These are phyloP conservation scores for Pseudozyma tsukubaensis DNA, from an alignment of 1,284 basidiomycete genomes.

Conservation along the genomic window DNA sequence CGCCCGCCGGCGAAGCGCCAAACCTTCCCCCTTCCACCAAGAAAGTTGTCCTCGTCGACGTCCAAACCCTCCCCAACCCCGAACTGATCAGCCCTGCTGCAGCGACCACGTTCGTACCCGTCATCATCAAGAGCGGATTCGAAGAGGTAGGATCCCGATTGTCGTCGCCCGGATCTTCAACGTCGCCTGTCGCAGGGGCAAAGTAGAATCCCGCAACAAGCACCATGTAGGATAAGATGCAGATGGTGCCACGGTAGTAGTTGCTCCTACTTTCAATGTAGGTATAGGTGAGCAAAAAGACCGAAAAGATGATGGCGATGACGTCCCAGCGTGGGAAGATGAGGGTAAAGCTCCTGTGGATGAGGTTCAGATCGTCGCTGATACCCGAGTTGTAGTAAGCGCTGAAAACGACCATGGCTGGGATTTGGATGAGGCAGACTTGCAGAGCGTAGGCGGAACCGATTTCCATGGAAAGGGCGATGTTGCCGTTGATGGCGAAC, in stretches of 20 bases:
- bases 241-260: slow-evolving; percentile 73
- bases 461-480: slow-evolving; percentile 95
- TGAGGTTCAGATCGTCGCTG: slow-evolving; percentile 60
- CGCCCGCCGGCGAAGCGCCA: slow-evolving; percentile 18
- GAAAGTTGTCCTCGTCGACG: slow-evolving; percentile 21
- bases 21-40: slow-evolving; percentile 27
- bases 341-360: slow-evolving; percentile 70
- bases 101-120: slow-evolving; percentile 3
- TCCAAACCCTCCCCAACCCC: neutral
- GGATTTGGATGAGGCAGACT: slow-evolving; percentile 96
- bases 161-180: slow-evolving; percentile 55
- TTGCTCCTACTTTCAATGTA: slow-evolving; percentile 98
- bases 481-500: slow-evolving; percentile 97
- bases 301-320: slow-evolving; percentile 82
- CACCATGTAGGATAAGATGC: slow-evolving; percentile 63
- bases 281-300: slow-evolving; percentile 96
- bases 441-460: slow-evolving; percentile 98
- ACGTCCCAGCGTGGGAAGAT: slow-evolving; percentile 99
- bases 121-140: neutral
- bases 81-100: slow-evolving; percentile 7
- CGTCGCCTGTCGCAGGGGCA: slow-evolving; percentile 61
- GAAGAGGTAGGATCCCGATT: slow-evolving; percentile 13
- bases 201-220: slow-evolving; percentile 67
- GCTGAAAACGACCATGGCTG: slow-evolving; percentile 98
- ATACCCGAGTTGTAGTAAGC: slow-evolving; percentile 89